Evolutionary conservation across 371 early-diverging fungal species (phyloP).

Genomic region (Mortierella sp.): DNA sequence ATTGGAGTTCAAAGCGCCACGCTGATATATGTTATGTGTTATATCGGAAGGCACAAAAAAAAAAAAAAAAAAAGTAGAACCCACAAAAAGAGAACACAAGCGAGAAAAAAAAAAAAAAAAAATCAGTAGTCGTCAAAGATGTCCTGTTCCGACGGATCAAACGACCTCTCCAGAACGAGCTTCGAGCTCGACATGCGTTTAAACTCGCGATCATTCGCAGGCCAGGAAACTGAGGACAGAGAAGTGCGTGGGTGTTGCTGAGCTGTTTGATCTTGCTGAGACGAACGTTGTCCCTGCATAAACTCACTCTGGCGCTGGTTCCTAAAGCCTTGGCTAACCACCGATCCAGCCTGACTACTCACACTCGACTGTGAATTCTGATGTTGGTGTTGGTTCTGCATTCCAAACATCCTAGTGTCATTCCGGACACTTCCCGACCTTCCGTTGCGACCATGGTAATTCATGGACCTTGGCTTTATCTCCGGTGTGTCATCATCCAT

Average conservation of each 20-base stretch:
- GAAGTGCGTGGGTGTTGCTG: constrained; percentile 4
- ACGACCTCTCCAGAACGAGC: constrained; percentile 43
- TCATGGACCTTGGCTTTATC: constrained; percentile 11
- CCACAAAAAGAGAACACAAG: constrained; percentile 1
- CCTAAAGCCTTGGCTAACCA: constrained; percentile 5
- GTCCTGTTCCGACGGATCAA: constrained; percentile 38
- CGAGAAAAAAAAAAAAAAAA: constrained; percentile 14
- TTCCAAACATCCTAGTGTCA: constrained; percentile 2
- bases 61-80: constrained; percentile 10
- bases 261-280: constrained; percentile 7
- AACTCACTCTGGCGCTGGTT: constrained; percentile 12
- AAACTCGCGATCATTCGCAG: constrained; percentile 43
- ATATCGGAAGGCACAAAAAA: background rate
- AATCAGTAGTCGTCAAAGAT: constrained; percentile 37
- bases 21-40: no score
- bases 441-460: constrained; percentile 4
- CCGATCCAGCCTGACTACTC: background rate
- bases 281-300: constrained; percentile 3
- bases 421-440: background rate
- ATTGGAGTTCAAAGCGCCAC: no score
- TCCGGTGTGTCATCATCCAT: constrained; percentile 51
- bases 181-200: constrained; percentile 50
- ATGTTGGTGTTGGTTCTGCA: constrained; percentile 1
- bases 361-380: background rate
- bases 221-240: constrained; percentile 29